phyloP scores from a whole-genome alignment of 805 yeast genomes.

The Lachancea meyersii region DNA sequence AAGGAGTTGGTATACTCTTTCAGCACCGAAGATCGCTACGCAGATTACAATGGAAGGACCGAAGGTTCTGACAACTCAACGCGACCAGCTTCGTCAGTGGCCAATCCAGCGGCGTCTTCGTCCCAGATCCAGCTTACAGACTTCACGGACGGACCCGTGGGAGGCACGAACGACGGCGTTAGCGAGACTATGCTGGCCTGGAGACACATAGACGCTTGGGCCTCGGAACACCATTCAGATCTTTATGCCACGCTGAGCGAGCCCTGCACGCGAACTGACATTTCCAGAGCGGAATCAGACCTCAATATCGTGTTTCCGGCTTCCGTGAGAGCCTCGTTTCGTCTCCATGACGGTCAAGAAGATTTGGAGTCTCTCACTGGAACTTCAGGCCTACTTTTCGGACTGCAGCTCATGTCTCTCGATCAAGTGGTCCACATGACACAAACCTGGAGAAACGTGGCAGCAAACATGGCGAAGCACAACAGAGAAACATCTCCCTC shows the following conservation, averaged over 20 bases:
- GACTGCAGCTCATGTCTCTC: constrained; percentile 69
- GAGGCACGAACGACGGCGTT: constrained; percentile 47
- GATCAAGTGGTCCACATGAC: constrained; percentile 79
- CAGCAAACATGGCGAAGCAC: constrained; percentile 37
- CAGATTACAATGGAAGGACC: constrained; percentile 52
- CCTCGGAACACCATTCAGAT: constrained; percentile 72
- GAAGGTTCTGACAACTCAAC: constrained; percentile 10
- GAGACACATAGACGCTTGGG: constrained; percentile 85
- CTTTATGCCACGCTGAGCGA: constrained; percentile 68
- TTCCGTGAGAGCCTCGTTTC: constrained; percentile 72
- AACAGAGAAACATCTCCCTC: constrained; percentile 11
- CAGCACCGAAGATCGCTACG: constrained; percentile 62
- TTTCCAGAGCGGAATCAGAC: constrained; percentile 78
- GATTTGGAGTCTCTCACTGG: constrained; percentile 66
- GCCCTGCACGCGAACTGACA: constrained; percentile 74
- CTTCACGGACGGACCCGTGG: constrained; percentile 33
- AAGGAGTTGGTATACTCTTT: constrained; percentile 58
- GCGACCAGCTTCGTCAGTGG: constrained; percentile 8
- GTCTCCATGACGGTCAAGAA: constrained; percentile 88
- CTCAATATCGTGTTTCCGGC: constrained; percentile 67
- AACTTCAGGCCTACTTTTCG: constrained; percentile 68
- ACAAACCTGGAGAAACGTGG: constrained; percentile 76
- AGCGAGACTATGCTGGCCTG: constrained; percentile 75
- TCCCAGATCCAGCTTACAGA: constrained; percentile 27
- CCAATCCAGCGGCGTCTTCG: constrained; percentile 23